A percentile compares a stretch with the other conserved stretches of the same genome.
Conservation (phyloP, 2,329 filamentous ascomycete species). For the Graphilbum sp. region DNA sequence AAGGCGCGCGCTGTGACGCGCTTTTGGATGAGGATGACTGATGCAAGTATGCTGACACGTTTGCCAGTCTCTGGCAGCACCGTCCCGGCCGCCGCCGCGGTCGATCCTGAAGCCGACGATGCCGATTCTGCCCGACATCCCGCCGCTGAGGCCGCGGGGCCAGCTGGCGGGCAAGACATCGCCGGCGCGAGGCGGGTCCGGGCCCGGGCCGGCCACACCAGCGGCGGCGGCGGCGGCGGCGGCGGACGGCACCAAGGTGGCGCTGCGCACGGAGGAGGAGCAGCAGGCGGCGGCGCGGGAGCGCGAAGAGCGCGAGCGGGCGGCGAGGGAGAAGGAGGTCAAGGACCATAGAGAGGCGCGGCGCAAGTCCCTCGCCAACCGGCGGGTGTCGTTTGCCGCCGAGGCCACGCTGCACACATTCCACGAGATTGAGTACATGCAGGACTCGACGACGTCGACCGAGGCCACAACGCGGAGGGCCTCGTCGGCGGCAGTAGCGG, state of each 20-base stretch:
- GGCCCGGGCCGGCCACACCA: conserved; percentile 11
- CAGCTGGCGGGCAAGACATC: not conserved
- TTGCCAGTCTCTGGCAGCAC: conserved; percentile 36
- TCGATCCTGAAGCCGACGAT: conserved; percentile 75
- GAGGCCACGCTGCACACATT: conserved; percentile 96
- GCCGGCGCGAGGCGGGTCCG: not conserved
- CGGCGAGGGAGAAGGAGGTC: conserved; percentile 42
- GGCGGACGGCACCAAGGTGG: conserved; percentile 39
- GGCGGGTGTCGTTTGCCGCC: conserved; percentile 90
- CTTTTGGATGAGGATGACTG: too few relatives aligned
- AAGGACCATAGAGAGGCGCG: conserved; percentile 69
- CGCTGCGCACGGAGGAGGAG: conserved; percentile 52
- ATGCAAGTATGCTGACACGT: too few relatives aligned
- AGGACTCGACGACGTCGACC: conserved; percentile 70
- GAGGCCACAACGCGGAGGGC: conserved; percentile 61
- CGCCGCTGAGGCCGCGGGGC: conserved; percentile 47
- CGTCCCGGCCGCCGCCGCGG: conserved; percentile 33
- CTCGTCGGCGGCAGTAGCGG: conserved; percentile 39
- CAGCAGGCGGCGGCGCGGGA: conserved; percentile 54
- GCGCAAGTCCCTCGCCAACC: conserved; percentile 81
- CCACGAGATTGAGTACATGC: conserved; percentile 78
- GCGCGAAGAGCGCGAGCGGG: conserved; percentile 48
- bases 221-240: conserved; percentile 8
- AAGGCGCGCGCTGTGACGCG: too few relatives aligned
- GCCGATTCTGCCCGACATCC: conserved; percentile 47